Percentiles rank a stretch among this genome's conserved stretches.
phyloP scores from a whole-genome alignment of 129 eudicot species.

The Flaveria ramosissima region DNA sequence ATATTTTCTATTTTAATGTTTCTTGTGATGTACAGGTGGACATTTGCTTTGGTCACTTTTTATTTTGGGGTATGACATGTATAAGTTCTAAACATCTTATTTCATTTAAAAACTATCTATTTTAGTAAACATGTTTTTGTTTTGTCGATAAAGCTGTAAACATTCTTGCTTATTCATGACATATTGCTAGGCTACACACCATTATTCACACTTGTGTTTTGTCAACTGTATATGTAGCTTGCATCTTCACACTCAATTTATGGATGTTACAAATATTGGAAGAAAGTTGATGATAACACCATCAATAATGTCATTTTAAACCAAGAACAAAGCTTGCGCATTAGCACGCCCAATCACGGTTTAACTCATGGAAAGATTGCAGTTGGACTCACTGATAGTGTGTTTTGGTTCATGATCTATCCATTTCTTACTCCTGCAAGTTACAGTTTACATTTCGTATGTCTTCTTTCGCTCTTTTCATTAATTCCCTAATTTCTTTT shows the following conservation, averaged over 20 bases:
- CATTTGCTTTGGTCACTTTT: slow-evolving; percentile 75
- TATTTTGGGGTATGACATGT: slow-evolving; percentile 74
- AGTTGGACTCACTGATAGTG: slow-evolving; percentile 71
- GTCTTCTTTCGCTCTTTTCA: slow-evolving; percentile 26
- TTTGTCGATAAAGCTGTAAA: not conserved
- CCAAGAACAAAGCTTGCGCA: slow-evolving; percentile 41
- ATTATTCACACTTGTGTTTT: slow-evolving; percentile 2
- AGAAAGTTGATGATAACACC: slow-evolving; percentile 36
- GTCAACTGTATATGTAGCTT: slow-evolving; percentile 44
- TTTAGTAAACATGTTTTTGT: slow-evolving; percentile 8
- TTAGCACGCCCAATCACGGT: slow-evolving; percentile 35
- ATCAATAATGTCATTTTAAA: slow-evolving; percentile 39
- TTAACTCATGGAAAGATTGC: slow-evolving; percentile 49
- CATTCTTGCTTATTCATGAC: slow-evolving; percentile 13
- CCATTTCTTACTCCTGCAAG: slow-evolving; percentile 59
- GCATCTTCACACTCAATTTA: slow-evolving; percentile 61
- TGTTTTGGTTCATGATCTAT: slow-evolving; percentile 78
- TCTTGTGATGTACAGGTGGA: slow-evolving; percentile 70
- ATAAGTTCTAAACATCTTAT: slow-evolving; percentile 12
- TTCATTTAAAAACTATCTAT: not conserved
- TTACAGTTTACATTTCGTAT: slow-evolving; percentile 62
- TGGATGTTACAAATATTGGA: slow-evolving; percentile 53
- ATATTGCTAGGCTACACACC: not conserved
- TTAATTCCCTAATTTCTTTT: not conserved
- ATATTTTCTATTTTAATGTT: not conserved